These are phyloP conservation scores for Pilobolus umbonatus DNA, from an alignment of 192 early-diverging fungal genomes.

Conservation along the genomic window DNA sequence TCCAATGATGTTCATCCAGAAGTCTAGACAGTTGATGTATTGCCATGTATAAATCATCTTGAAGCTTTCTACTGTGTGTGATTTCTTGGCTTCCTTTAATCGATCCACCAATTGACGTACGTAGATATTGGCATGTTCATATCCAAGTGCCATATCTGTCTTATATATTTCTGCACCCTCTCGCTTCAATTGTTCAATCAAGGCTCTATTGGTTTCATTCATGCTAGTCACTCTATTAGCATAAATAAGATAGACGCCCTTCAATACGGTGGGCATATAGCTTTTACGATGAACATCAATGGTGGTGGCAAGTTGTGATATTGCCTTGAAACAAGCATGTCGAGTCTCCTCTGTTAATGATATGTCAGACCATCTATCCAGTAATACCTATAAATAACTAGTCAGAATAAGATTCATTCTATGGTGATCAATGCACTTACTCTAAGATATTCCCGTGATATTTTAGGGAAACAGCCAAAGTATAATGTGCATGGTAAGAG, in stretches of 20 bases:
- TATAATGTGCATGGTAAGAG: constrained; percentile 67
- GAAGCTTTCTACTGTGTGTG: constrained; percentile 78
- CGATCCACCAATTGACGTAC: constrained; percentile 86
- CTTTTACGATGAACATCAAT: constrained; percentile 11
- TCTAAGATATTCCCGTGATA: constrained; percentile 74
- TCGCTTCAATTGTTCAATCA: constrained; percentile 84
- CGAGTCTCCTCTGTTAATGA: constrained; percentile 55
- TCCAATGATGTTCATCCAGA: constrained; percentile 79
- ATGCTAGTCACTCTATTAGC: constrained; percentile 67
- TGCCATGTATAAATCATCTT: constrained; percentile 95
- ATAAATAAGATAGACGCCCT: constrained; percentile 80
- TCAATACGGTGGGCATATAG: constrained; percentile 41
- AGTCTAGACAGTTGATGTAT: constrained; percentile 82
- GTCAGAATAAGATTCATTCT: no score
- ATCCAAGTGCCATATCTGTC: constrained; percentile 65
- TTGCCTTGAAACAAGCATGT: constrained; percentile 65
- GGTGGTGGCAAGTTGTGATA: constrained; percentile 43
- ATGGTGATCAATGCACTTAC: constrained; percentile 27
- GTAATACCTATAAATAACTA: constrained; percentile 32
- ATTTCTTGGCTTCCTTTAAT: constrained; percentile 79
- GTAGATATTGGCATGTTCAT: constrained; percentile 87
- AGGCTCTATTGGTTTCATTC: constrained; percentile 62
- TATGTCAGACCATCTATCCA: constrained; percentile 49
- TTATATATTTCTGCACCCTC: constrained; percentile 87
- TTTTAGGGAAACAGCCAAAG: constrained; percentile 79